Conservation (phyloP, 225 moss, liverwort and hornwort species). For the Asterella californica region DNA sequence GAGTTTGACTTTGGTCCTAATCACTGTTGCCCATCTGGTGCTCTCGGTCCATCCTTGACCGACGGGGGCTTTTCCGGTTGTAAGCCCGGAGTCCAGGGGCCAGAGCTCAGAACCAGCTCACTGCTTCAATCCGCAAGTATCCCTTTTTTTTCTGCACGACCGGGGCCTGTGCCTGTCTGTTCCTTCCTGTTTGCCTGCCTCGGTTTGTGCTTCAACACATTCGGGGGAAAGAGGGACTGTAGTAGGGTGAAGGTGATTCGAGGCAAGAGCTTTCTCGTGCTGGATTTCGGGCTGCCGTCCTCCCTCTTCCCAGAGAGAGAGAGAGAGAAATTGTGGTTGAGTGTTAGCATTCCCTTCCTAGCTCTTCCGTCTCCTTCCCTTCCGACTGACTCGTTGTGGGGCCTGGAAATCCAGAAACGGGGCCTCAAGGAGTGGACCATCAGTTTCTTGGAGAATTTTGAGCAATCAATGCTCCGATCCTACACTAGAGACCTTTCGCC, state of each 20-base stretch:
- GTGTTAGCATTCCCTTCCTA: neutral
- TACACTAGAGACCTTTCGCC: neutral
- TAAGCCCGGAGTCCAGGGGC: neutral
- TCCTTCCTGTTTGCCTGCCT: constrained; percentile 7
- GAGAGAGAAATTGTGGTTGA: neutral
- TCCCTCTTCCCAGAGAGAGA: neutral
- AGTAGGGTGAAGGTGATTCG: constrained; percentile 4
- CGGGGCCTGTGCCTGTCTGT: neutral
- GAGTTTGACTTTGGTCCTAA: constrained; percentile 13
- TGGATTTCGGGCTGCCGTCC: constrained; percentile 15
- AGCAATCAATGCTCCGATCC: constrained; percentile 13
- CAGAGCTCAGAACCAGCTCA: neutral
- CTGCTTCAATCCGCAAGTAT: neutral
- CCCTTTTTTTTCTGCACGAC: constrained; percentile 7
- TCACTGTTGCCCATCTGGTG: neutral
- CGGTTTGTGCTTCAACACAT: neutral
- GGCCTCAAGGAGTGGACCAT: neutral
- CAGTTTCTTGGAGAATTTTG: neutral
- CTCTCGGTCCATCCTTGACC: constrained; percentile 15
- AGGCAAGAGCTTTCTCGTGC: constrained; percentile 3
- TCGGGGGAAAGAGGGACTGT: neutral
- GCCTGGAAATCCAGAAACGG: neutral
- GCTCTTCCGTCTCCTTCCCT: neutral
- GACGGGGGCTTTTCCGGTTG: neutral
- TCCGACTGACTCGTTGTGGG: neutral